Percentiles rank a stretch among this genome's conserved stretches.
phyloP scores from a whole-genome alignment of 2,329 filamentous ascomycete species.

The Dothideomycetes sp. region DNA sequence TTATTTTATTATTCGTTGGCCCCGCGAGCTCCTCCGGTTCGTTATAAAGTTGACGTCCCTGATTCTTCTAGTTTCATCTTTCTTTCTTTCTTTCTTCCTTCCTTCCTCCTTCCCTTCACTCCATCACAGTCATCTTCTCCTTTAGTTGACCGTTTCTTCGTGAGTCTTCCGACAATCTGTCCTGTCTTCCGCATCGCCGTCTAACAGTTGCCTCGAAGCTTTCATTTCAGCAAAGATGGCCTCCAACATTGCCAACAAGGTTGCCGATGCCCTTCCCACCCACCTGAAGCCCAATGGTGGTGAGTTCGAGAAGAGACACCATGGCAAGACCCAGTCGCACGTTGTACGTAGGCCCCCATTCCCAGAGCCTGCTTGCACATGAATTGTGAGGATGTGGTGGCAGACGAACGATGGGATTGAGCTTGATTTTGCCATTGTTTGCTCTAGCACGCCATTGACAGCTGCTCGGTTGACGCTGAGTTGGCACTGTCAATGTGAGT shows the following conservation, averaged over 20 bases:
- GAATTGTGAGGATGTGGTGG: too few species aligned
- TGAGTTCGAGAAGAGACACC: constrained; percentile 55
- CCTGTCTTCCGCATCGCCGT: background rate
- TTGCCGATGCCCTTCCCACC: constrained; percentile 69
- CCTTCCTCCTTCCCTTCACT: background rate
- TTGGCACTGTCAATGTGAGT: background rate
- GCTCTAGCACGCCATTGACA: too few species aligned
- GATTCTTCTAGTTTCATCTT: constrained; percentile 2
- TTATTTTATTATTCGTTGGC: constrained; percentile 11
- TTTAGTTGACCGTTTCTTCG: constrained; percentile 5
- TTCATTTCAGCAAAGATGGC: background rate
- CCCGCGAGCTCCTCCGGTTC: constrained; percentile 10
- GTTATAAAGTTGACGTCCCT: constrained; percentile 10
- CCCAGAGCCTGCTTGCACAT: too few species aligned
- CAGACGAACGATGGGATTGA: too few species aligned
- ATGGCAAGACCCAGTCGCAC: constrained; percentile 78
- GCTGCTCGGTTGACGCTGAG: constrained; percentile 3
- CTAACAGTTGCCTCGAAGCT: constrained; percentile 3
- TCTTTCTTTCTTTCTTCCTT: constrained; percentile 7
- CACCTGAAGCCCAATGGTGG: constrained; percentile 62
- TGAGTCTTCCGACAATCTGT: constrained; percentile 1
- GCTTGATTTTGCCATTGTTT: too few species aligned
- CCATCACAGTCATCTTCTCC: background rate
- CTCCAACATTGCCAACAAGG: constrained; percentile 54
- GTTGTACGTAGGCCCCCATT: constrained; percentile 53